These are phyloP conservation scores for Ophiosphaerella herpotricha DNA, from an alignment of 2,329 filamentous ascomycete genomes.

Conservation along the genomic window DNA sequence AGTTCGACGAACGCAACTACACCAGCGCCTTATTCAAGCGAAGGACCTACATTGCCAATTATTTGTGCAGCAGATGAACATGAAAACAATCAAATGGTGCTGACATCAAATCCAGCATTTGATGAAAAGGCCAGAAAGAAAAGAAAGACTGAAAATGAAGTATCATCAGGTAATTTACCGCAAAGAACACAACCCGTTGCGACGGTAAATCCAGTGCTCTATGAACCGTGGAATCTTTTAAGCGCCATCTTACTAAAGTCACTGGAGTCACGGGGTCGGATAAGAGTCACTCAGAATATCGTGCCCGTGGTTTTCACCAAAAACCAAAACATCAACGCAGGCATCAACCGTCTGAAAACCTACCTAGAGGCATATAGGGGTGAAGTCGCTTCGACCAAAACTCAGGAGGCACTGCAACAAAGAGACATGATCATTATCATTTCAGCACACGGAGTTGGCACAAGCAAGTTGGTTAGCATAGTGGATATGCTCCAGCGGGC, in stretches of 20 bases:
- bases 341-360: slow-evolving; percentile 17
- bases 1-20: slow-evolving; percentile 4
- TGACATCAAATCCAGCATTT: background rate
- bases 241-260: slow-evolving; percentile 8
- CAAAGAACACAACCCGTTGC: slow-evolving; percentile 3
- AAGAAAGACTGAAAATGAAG: background rate
- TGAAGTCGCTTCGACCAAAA: too few species aligned
- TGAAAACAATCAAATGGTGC: background rate
- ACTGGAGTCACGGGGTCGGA: slow-evolving; percentile 3
- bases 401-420: slow-evolving; percentile 6
- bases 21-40: slow-evolving; percentile 22
- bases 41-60: slow-evolving; percentile 26
- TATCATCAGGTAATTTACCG: background rate
- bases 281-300: slow-evolving; percentile 8
- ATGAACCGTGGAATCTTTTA: slow-evolving; percentile 25
- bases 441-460: slow-evolving; percentile 26
- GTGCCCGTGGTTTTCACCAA: slow-evolving; percentile 21
- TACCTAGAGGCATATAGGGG: slow-evolving; percentile 7
- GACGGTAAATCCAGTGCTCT: slow-evolving; percentile 19
- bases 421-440: slow-evolving; percentile 17
- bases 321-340: slow-evolving; percentile 27
- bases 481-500: slow-evolving; percentile 24
- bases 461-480: slow-evolving; percentile 25
- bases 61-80: slow-evolving; percentile 4
- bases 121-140: slow-evolving; percentile 15